Evolutionary conservation across 257 asterid genomes (phyloP).

Genomic region (Forsythia viridissima): DNA sequence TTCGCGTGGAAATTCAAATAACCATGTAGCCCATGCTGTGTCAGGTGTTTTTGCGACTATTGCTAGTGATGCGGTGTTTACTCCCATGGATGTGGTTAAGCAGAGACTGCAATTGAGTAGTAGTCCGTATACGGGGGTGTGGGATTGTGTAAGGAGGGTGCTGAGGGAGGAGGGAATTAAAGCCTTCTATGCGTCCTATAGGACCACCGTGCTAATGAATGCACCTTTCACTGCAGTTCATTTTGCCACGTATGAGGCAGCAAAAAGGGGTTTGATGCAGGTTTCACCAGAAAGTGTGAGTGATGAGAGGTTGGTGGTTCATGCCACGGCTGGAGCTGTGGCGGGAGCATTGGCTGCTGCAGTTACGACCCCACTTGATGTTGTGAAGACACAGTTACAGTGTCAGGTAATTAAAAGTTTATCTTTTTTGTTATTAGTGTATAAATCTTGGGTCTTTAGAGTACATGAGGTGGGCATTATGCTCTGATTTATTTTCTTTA

Average conservation of each 20-base stretch:
- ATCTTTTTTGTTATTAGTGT: not conserved
- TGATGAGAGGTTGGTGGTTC: conserved; percentile 73
- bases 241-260: conserved; percentile 88
- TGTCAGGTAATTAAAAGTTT: conserved; percentile 67
- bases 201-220: conserved; percentile 90
- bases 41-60: conserved; percentile 90
- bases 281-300: conserved; percentile 59
- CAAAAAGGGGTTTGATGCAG: conserved; percentile 68
- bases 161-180: conserved; percentile 74
- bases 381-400: conserved; percentile 92
- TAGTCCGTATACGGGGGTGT: conserved; percentile 82
- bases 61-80: conserved; percentile 85
- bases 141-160: conserved; percentile 78
- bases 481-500: not conserved
- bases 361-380: conserved; percentile 91
- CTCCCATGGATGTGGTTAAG: conserved; percentile 98
- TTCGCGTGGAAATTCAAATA: conserved; percentile 69
- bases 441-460: not conserved
- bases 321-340: conserved; percentile 95
- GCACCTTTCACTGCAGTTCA: conserved; percentile 97
- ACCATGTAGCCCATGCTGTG: conserved; percentile 66
- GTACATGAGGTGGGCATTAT: not conserved
- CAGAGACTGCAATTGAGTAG: conserved; percentile 87
- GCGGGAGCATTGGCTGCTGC: conserved; percentile 93
- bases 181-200: conserved; percentile 82